Evolutionary conservation across 225 moss, liverwort and hornwort species (phyloP).

Genomic region (Climacium dendroides): DNA sequence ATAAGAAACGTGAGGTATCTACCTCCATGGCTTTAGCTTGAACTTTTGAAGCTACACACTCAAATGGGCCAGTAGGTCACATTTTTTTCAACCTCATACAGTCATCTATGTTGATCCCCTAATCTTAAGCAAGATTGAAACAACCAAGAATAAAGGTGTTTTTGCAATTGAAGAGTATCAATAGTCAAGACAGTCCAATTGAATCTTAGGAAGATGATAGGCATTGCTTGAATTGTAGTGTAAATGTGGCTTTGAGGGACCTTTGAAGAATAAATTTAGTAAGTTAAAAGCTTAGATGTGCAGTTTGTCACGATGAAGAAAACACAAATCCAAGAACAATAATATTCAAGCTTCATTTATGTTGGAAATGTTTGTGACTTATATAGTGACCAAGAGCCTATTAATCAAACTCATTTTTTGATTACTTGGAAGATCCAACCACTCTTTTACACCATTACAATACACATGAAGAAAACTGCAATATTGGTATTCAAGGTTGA

Average conservation of each 20-base stretch:
- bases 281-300: not conserved
- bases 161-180: rapidly evolving
- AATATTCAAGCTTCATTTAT: not conserved
- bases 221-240: not conserved
- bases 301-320: rapidly evolving
- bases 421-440: not conserved
- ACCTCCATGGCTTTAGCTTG: rapidly evolving
- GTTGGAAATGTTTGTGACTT: not conserved
- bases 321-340: not conserved
- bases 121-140: not conserved
- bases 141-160: rapidly evolving
- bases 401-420: rapidly evolving
- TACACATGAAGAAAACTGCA: rapidly evolving
- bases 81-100: not conserved
- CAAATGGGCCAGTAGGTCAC: rapidly evolving
- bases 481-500: not conserved
- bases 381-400: rapidly evolving
- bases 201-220: not conserved
- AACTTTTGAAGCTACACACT: rapidly evolving
- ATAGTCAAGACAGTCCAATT: not conserved
- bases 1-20: not conserved
- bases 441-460: not conserved
- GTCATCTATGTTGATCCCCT: rapidly evolving
- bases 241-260: rapidly evolving
- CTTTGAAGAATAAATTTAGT: not conserved